Base-by-base conservation (phyloP, 2,329 filamentous ascomycete species). In the Knoxdaviesia proteae region DNA sequence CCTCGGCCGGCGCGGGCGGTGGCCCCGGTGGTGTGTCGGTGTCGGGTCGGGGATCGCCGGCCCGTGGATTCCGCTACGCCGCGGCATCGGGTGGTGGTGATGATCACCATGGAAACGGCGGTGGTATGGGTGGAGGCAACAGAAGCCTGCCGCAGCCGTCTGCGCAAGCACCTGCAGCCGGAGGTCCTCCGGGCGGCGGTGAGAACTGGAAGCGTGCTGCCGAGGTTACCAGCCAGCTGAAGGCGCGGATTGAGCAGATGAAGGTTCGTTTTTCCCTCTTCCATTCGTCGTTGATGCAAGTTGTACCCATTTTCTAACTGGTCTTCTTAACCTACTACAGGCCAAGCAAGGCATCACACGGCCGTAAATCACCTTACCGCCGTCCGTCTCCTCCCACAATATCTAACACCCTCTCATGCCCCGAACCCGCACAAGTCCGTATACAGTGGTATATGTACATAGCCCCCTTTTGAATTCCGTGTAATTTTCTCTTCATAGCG, bases 201-300 rank as follows among this genome's bases (percentile, higher is more conserved):
- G 90, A 98, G 63, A 96, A 87, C 57, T 98, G 90, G 90, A 92
- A 87, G 64, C 71, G 90, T 51, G 90, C 90, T 11, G 90, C 90
- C 2, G 90, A 98, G 64, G 90, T 98, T 45, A 98, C 90, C 43
- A 94, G 87, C 60, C 90, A 94, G 58, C 61, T 98, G 54, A 98
- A 96, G 65, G 86, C 88, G 42, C 76, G 90, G 57, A 98, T 98
- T 59, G 90, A 96, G 65, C 82, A 90, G 67, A 98, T 98, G 90
- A 98, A 96, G 71, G 74, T 73, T 29, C 6, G 7, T 32, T 32
- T 32, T 34, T 41, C 6, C 31, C 11, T 11, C 10, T 20, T 20
- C 20, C 20, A 20, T 20, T 20, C 20, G 20, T n/a, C 31, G 11
- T 38, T 9, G 36, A 5, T 9, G 20, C 20, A 20, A 20, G 20